Base-by-base conservation (phyloP, 352 stramenopile species). In the Pseudoperonospora humuli region DNA sequence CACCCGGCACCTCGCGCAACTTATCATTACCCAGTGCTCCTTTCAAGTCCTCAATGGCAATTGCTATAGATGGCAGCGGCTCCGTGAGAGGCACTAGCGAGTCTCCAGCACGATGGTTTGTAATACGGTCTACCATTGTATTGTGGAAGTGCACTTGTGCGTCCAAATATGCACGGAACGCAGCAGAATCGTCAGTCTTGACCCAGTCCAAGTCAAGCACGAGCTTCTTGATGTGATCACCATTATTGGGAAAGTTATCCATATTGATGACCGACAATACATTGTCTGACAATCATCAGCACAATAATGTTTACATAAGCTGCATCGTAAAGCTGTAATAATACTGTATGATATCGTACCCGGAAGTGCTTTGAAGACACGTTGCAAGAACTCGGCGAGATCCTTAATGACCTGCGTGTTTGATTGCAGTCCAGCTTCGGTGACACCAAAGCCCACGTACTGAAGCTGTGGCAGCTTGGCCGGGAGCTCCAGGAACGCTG, bases 91-190 rank as follows among this genome's bases (percentile, higher is more conserved):
- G 80, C 44, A 91, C 67, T 5, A 85, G 34, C 8, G 50, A 23
- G 47, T 83, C 61, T 9, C 49, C 50, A 1, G 33, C 40, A 4
- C 77, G 60, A 34, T 84, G 69, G 5, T 58, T 64, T 25, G 72
- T 86, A 19, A 93, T 61, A n/a, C 80, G 62, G 28, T 91, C 80
- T 9, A 93, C 80, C 75, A 93, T 93, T 2, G 77, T 84, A 52
- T 88, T 90, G 62, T 93, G 75, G 36, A 88, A 93, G 10, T 68
- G 53, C 31, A 89, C 75, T 2, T 77, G 66, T 7, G 42, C 21
- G 1, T 42, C 39, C n/a, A 86, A n/a, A 39, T 80, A 85, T 4
- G 33, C 32, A 1, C 28, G 34, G 32, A 85, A 78, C 14, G 54
- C 23, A 27, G 36, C 11, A 1, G 40, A 17, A 10, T 61, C 46